A percentile compares a stretch with the other conserved stretches of the same genome.
phyloP scores from a whole-genome alignment of 768 basidiomycete genomes.

The Plicaturopsis crispa region DNA sequence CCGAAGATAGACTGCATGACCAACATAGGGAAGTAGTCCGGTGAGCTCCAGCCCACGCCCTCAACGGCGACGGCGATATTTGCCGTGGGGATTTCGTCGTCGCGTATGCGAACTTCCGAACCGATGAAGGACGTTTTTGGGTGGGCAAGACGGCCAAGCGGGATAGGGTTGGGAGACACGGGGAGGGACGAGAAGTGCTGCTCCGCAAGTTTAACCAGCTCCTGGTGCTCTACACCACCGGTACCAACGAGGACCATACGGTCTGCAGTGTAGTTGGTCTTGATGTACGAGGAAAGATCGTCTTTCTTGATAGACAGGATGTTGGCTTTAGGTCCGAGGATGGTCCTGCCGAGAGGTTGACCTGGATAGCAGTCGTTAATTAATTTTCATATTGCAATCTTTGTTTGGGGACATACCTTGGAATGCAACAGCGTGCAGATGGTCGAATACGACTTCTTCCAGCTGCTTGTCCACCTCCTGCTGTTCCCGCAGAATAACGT shows the following conservation, averaged over 20 bases:
- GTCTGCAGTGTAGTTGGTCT: conserved; percentile 97
- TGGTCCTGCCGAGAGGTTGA: conserved; percentile 93
- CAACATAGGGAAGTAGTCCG: conserved; percentile 99
- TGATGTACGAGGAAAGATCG: conserved; percentile 86
- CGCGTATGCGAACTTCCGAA: conserved; percentile 91
- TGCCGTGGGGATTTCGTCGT: conserved; percentile 83
- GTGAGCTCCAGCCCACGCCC: conserved; percentile 95
- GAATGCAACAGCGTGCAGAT: conserved; percentile 94
- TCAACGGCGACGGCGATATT: conserved; percentile 97
- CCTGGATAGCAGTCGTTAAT: too few species aligned
- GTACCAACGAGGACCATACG: conserved; percentile 98
- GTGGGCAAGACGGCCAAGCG: conserved; percentile 75
- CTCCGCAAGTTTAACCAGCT: conserved; percentile 92
- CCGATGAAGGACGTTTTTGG: conserved; percentile 81
- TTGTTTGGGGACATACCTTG: conserved; percentile 69
- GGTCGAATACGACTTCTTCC: conserved; percentile 98
- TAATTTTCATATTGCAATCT: too few species aligned
- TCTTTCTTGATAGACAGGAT: conserved; percentile 92
- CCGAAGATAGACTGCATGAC: conserved; percentile 97
- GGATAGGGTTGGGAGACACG: conserved; percentile 79
- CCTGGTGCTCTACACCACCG: conserved; percentile 87
- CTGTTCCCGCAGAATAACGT: conserved; percentile 94
- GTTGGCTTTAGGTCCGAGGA: conserved; percentile 93
- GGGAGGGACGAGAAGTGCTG: conserved; percentile 89
- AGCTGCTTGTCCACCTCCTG: conserved; percentile 99